These are phyloP conservation scores for Nakataea oryzae DNA, from an alignment of 2,329 filamentous ascomycete species.

Conservation along the genomic window DNA sequence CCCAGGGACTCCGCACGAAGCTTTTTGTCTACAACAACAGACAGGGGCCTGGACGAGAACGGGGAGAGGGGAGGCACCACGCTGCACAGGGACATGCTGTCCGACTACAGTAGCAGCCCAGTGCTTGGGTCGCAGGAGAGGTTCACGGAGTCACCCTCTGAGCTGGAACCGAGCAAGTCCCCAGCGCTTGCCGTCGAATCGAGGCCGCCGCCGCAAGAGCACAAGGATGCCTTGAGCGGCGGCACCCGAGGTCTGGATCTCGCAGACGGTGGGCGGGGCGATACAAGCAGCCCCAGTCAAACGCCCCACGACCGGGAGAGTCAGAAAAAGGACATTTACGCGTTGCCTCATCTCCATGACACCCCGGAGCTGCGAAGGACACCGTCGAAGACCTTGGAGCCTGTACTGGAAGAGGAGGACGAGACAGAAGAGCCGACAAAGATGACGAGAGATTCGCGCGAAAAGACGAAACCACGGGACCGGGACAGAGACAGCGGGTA, in stretches of 20 bases:
- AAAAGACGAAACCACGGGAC: constrained; percentile 18
- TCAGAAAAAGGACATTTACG: background rate
- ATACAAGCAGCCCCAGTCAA: background rate
- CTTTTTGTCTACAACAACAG: constrained; percentile 4
- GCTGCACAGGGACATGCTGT: constrained; percentile 6
- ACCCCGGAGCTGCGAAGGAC: constrained; percentile 3
- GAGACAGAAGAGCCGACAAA: constrained; percentile 28
- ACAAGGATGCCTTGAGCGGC: background rate
- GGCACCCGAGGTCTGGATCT: background rate
- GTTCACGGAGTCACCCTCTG: background rate
- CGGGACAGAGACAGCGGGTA: constrained; percentile 40
- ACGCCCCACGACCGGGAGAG: background rate
- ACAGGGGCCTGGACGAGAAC: constrained; percentile 9
- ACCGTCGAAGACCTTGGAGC: constrained; percentile 30
- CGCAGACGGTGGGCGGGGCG: background rate
- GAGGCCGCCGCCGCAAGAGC: background rate
- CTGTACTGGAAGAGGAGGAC: constrained; percentile 39
- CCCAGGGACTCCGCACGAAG: constrained; percentile 9
- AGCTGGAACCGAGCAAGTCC: constrained; percentile 4
- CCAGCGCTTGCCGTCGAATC: background rate
- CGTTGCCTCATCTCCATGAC: background rate
- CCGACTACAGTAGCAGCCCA: constrained; percentile 14
- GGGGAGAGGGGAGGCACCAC: constrained; percentile 9
- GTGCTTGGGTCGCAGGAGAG: constrained; percentile 13
- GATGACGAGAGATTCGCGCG: constrained; percentile 10